Evolutionary conservation across 2,329 filamentous ascomycete genomes (phyloP), one percentile per base, ranked within the genome.

Genomic region (Plectosphaerella sp.): DNA sequence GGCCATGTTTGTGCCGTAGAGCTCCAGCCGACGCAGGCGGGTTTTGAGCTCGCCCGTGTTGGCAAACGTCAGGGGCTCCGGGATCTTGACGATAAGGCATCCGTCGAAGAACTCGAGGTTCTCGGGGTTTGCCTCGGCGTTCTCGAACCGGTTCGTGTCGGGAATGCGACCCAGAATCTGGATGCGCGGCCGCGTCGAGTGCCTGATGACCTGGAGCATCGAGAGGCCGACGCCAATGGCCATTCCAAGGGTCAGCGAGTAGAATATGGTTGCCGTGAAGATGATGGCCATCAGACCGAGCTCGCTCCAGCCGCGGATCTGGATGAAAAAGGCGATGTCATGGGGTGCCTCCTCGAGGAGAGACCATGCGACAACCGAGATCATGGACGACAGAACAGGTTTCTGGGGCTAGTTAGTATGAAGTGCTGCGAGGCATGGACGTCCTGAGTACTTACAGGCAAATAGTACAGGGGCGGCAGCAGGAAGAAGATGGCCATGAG

Each of bases 11-110:
- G 91, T 93, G n/a, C 94, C 94, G 63, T 97, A 96, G 20, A 91
- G 80, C 69, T 97, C 94, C 2, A 99, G 77, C 7, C 94, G 78
- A 6, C 88, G 80, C 11, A 99, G 77, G 4, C 94, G 82, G 49
- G 86, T 87, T 69, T 95, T 96, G 45, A 99, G 75, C 60, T 94
- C 89, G 46, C 92, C 94, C 0, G 94, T 97, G 67, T 99, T 99
- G 64, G 93, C 93, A 67, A 99, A 99, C 0, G 93, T 97, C 48
- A 99, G 75, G 0, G 94, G 94, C 65, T 99, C 94, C 0, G 94
- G 93, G 51, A 99, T 97, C 75, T 97, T 97, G 62, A 97, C 91
- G 54, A 99, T 96, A 10, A 99, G 75, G 55, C 89, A 95, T 15
- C 93, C 90, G 58, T 97, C 92, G 50, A 97, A 81, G 62, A 96